Conservation (phyloP, 257 asterid genomes). For the Fraxinus cuspidata region DNA sequence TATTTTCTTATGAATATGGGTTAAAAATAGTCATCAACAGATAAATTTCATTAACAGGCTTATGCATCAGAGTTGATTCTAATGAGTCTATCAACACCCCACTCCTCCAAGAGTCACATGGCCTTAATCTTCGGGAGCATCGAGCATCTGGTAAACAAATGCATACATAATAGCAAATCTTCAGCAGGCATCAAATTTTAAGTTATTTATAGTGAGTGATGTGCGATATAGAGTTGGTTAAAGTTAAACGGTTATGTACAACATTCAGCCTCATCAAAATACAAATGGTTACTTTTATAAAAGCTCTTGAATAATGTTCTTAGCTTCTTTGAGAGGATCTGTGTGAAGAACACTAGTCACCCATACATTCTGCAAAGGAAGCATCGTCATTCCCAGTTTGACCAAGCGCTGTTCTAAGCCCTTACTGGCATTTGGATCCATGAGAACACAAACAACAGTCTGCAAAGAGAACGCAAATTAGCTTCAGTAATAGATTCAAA, state of each 20-base stretch:
- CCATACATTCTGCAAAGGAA: constrained; percentile 61
- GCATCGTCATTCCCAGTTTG: constrained; percentile 43
- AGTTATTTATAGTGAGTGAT: background rate
- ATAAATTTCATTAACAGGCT: no score
- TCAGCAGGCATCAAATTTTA: no score
- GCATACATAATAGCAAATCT: background rate
- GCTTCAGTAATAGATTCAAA: background rate
- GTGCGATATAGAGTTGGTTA: background rate
- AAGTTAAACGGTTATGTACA: background rate
- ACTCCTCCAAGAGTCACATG: no score
- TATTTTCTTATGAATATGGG: no score
- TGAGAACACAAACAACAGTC: constrained; percentile 52
- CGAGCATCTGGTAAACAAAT: no score
- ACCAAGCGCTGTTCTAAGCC: constrained; percentile 41
- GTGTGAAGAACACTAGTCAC: constrained; percentile 42
- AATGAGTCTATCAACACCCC: no score
- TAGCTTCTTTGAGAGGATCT: constrained; percentile 63
- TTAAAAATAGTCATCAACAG: no score
- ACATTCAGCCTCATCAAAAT: background rate
- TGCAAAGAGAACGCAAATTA: constrained; percentile 25
- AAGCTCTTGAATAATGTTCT: constrained; percentile 47
- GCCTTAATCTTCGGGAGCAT: no score
- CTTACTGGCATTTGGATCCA: constrained; percentile 43
- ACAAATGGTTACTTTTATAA: constrained; percentile 3
- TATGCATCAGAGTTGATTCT: no score